phyloP scores from a whole-genome alignment of 352 stramenopile species.

The Discostella stelligera region DNA sequence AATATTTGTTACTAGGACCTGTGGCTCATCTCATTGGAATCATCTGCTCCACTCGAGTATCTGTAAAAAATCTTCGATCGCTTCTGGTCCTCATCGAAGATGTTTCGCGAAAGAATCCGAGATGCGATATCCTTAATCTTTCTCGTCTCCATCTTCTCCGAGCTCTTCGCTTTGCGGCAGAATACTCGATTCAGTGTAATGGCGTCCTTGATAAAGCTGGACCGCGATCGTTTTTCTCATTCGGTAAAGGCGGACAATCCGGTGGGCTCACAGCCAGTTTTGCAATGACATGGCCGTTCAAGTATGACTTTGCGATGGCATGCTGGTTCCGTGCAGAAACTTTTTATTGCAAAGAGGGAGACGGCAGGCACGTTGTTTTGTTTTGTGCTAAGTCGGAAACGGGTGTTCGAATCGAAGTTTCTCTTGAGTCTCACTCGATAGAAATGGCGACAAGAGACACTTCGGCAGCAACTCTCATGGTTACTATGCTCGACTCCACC shows the following conservation, averaged over 20 bases:
- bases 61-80: constrained; percentile 46
- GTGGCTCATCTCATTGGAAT: constrained; percentile 64
- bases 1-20: constrained; percentile 57
- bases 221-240: constrained; percentile 73
- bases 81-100: constrained; percentile 53
- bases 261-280: constrained; percentile 29
- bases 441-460: constrained; percentile 5
- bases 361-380: constrained; percentile 38
- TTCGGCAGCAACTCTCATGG: constrained; percentile 51
- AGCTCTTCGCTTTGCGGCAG: constrained; percentile 59
- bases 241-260: constrained; percentile 20
- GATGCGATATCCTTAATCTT: constrained; percentile 10
- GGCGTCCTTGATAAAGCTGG: constrained; percentile 55
- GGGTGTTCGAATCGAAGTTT: constrained; percentile 67
- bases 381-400: constrained; percentile 47
- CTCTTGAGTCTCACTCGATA: constrained; percentile 51
- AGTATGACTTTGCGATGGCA: constrained; percentile 79
- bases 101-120: not conserved
- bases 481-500: constrained; percentile 43
- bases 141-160: constrained; percentile 56
- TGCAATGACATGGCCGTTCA: constrained; percentile 70
- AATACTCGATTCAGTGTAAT: constrained; percentile 51
- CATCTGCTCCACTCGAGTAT: constrained; percentile 49
- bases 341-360: constrained; percentile 33
- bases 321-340: constrained; percentile 79